Evolutionary conservation across 1,284 basidiomycete genomes (phyloP).

Genomic region (Ceratobasidium papillatum): DNA sequence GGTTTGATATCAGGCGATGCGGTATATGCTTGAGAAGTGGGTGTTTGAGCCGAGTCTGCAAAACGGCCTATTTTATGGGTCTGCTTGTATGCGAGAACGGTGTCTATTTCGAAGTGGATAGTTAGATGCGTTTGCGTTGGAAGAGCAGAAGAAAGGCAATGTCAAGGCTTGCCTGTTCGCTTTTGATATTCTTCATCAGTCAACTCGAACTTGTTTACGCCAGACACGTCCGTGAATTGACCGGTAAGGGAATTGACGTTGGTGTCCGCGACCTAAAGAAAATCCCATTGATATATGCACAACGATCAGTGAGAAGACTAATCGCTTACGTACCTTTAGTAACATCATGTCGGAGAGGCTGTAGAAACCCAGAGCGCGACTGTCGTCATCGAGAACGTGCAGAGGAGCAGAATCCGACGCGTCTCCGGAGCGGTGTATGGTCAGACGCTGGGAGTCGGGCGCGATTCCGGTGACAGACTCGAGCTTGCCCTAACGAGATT

Average conservation of each 20-base stretch:
- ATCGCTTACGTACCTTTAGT: constrained; percentile 68
- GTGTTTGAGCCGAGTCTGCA: constrained; percentile 60
- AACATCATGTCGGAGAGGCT: constrained; percentile 73
- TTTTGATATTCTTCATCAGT: constrained; percentile 83
- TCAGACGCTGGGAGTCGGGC: constrained; percentile 71
- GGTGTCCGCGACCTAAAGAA: constrained; percentile 73
- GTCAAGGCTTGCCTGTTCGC: constrained; percentile 67
- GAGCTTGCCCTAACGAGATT: constrained; percentile 71
- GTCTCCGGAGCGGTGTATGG: constrained; percentile 68
- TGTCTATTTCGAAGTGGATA: constrained; percentile 63
- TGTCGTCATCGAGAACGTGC: constrained; percentile 70
- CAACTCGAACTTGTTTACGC: constrained; percentile 94
- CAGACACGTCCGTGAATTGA: constrained; percentile 82
- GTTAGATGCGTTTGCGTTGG: not conserved
- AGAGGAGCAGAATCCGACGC: constrained; percentile 58
- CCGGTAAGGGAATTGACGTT: constrained; percentile 77
- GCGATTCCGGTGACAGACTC: constrained; percentile 93
- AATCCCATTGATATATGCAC: constrained; percentile 6
- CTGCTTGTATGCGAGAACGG: constrained; percentile 91
- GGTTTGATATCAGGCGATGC: constrained; percentile 57
- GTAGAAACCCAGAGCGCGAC: constrained; percentile 75
- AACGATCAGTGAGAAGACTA: not conserved
- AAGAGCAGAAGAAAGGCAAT: not conserved
- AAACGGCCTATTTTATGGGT: constrained; percentile 91
- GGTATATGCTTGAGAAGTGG: constrained; percentile 50